These are phyloP conservation scores for Anastatica hierochuntica DNA, from an alignment of 345 rosid genomes.

Conservation along the genomic window DNA sequence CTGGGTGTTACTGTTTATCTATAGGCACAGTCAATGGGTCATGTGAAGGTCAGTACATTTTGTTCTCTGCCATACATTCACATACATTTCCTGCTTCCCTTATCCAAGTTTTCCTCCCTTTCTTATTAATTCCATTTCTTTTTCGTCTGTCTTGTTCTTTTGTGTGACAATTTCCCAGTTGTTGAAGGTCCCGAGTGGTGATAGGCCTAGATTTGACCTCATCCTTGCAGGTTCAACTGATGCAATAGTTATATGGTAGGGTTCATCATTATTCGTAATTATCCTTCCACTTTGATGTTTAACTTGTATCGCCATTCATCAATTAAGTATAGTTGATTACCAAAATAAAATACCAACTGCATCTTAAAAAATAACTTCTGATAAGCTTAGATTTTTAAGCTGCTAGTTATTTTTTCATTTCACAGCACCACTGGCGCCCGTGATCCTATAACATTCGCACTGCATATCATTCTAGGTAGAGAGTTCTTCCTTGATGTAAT, in stretches of 20 bases:
- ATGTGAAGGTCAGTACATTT: conserved; percentile 35
- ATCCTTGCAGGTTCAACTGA: conserved; percentile 94
- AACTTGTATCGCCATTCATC: not conserved
- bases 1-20: conserved; percentile 15
- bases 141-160: conserved; percentile 5
- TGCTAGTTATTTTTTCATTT: not conserved
- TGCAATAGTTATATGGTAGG: conserved; percentile 78
- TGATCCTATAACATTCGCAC: conserved; percentile 83
- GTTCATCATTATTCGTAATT: conserved; percentile 3
- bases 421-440: conserved; percentile 92
- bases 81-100: not conserved
- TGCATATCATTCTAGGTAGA: conserved; percentile 84
- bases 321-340: not conserved
- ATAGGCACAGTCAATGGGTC: conserved; percentile 36
- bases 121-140: not conserved
- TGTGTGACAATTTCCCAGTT: conserved; percentile 20
- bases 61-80: not conserved
- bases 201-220: conserved; percentile 60
- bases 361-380: not conserved
- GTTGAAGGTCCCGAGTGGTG: conserved; percentile 36
- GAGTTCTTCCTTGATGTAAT: conserved; percentile 66
- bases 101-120: not conserved
- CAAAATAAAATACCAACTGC: not conserved
- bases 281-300: not conserved
- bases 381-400: not conserved